phyloP scores from a whole-genome alignment of 768 basidiomycete genomes.

The Tricholoma hemisulphureum region DNA sequence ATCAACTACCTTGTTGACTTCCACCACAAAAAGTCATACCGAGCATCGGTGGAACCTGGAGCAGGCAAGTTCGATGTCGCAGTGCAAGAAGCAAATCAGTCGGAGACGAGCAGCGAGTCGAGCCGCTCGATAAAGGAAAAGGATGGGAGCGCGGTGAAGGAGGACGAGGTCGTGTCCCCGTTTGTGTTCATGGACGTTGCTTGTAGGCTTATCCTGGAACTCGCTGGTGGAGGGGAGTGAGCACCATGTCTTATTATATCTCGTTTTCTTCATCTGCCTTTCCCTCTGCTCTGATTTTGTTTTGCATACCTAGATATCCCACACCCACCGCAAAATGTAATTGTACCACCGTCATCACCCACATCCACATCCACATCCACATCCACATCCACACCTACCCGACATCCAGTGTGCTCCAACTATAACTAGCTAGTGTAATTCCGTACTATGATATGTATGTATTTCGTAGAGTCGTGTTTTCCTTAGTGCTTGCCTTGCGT shows the following conservation, averaged over 20 bases:
- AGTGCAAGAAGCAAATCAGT: slow-evolving; percentile 44
- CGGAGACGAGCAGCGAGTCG: slow-evolving; percentile 55
- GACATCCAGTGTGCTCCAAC: not conserved
- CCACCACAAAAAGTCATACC: slow-evolving; percentile 94
- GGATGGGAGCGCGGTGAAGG: slow-evolving; percentile 38
- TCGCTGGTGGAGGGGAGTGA: slow-evolving; percentile 63
- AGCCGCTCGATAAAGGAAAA: slow-evolving; percentile 56
- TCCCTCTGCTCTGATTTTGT: slow-evolving; percentile 1
- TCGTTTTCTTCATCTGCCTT: not conserved
- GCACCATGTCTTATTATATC: not conserved
- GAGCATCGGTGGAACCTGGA: slow-evolving; percentile 62
- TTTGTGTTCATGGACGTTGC: slow-evolving; percentile 98
- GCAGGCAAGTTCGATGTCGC: slow-evolving; percentile 74
- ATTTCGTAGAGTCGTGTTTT: slow-evolving; percentile 5
- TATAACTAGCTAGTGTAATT: slow-evolving; percentile 3
- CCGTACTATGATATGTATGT: slow-evolving; percentile 1
- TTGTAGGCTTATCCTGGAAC: slow-evolving; percentile 88
- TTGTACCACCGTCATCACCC: not conserved
- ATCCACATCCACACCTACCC: not conserved
- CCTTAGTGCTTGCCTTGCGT: not conserved
- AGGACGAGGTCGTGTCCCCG: slow-evolving; percentile 76
- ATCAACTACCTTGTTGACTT: slow-evolving; percentile 98
- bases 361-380: not conserved
- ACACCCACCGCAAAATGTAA: slow-evolving; percentile 1
- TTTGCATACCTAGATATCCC: slow-evolving; percentile 6